Percentiles rank a stretch among this genome's conserved stretches.
phyloP scores from a whole-genome alignment of 2,329 filamentous ascomycete species.

The Paradendryphiella salina region DNA sequence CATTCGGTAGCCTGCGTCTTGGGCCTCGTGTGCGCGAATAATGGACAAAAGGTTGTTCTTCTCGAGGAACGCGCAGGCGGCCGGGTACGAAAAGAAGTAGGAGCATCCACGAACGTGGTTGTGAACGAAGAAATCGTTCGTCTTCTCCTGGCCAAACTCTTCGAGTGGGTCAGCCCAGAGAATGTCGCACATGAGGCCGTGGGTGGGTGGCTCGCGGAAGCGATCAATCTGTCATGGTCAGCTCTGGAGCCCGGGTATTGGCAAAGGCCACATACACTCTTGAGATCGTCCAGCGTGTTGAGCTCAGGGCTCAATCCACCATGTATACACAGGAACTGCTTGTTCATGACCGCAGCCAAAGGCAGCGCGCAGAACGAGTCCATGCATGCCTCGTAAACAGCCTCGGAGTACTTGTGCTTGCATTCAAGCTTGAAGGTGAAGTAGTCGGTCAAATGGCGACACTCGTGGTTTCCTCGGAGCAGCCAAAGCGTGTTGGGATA shows the following conservation, averaged over 20 bases:
- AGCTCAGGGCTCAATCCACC: slow-evolving; percentile 94
- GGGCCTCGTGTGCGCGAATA: slow-evolving; percentile 96
- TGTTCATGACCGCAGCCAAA: slow-evolving; percentile 98
- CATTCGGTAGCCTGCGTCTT: slow-evolving; percentile 98
- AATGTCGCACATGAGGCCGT: slow-evolving; percentile 98
- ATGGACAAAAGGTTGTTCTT: slow-evolving; percentile 98
- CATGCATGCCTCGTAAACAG: slow-evolving; percentile 96
- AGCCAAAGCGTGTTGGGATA: slow-evolving; percentile 98
- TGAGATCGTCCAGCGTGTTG: slow-evolving; percentile 92
- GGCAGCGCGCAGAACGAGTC: slow-evolving; percentile 95
- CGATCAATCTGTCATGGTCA: slow-evolving; percentile 75
- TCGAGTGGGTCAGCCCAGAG: slow-evolving; percentile 98
- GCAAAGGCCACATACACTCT: slow-evolving; percentile 63
- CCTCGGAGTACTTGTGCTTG: slow-evolving; percentile 99
- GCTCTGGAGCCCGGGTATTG: slow-evolving; percentile 8
- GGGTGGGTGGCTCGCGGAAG: slow-evolving; percentile 95
- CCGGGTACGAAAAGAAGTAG: slow-evolving; percentile 98
- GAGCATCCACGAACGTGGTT: slow-evolving; percentile 98
- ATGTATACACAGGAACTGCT: slow-evolving; percentile 98
- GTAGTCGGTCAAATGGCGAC: slow-evolving; percentile 97
- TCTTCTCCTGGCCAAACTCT: slow-evolving; percentile 98
- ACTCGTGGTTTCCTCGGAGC: slow-evolving; percentile 96
- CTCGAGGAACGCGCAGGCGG: slow-evolving; percentile 94
- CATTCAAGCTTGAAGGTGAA: slow-evolving; percentile 99
- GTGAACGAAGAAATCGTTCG: slow-evolving; percentile 94